Conservation (phyloP, 1,284 basidiomycete genomes). For the Naganishia cerealis region DNA sequence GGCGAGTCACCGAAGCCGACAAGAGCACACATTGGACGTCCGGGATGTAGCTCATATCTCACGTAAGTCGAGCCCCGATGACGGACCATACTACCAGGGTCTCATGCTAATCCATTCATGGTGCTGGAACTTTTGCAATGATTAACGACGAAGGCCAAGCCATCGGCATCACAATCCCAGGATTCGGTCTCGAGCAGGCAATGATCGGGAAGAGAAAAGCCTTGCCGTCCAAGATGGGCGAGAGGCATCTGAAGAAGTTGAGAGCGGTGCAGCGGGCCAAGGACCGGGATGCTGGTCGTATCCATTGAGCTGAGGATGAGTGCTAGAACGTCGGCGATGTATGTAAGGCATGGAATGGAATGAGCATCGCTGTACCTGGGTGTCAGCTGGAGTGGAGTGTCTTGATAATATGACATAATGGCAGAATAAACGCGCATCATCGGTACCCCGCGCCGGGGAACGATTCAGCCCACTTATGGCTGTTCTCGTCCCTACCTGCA, state of each 20-base stretch:
- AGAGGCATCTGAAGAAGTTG: slow-evolving; percentile 20
- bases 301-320: background rate
- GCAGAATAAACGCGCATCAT: background rate
- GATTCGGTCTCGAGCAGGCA: slow-evolving; percentile 24
- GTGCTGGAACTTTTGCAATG: too few species aligned
- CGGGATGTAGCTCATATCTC: slow-evolving; percentile 15
- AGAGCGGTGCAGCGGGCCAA: slow-evolving; percentile 24
- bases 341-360: too few species aligned
- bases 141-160: slow-evolving; percentile 10
- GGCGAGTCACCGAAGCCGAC: slow-evolving; percentile 2
- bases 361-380: too few species aligned
- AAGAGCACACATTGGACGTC: slow-evolving; percentile 2
- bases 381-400: too few species aligned
- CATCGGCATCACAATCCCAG: slow-evolving; percentile 21
- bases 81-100: too few species aligned
- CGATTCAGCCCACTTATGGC: too few species aligned
- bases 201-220: slow-evolving; percentile 27
- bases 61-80: background rate
- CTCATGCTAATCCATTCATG: background rate
- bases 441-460: background rate
- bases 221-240: slow-evolving; percentile 7
- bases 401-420: too few species aligned
- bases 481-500: too few species aligned
- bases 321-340: too few species aligned
- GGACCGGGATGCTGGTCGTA: slow-evolving; percentile 16